phyloP scores from a whole-genome alignment of 176 grass and related monocot species.

The Cymbopogon citratus region DNA sequence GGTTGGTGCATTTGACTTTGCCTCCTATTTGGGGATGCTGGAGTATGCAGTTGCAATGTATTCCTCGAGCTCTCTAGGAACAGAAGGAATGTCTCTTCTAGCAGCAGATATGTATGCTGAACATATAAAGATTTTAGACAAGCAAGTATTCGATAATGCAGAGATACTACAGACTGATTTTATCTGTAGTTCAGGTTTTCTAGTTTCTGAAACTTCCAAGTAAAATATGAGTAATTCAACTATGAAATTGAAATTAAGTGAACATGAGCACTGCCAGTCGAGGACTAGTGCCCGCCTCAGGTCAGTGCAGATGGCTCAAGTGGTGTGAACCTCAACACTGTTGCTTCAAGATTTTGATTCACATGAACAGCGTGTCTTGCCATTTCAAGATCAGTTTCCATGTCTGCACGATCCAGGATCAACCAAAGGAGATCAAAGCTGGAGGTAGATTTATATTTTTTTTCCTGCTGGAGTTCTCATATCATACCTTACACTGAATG shows the following conservation, averaged over 20 bases:
- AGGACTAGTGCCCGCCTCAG: conserved; percentile 44
- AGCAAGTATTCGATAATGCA: background rate
- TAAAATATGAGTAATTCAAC: background rate
- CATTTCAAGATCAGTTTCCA: conserved; percentile 97
- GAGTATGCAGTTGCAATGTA: conserved; percentile 97
- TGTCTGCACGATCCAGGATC: conserved; percentile 67
- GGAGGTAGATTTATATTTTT: conserved; percentile 98
- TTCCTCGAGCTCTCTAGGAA: conserved; percentile 87
- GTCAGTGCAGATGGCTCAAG: conserved; percentile 92
- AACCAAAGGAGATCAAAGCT: conserved; percentile 41
- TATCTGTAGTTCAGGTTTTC: background rate
- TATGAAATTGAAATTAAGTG: background rate
- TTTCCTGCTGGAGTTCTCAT: conserved; percentile 92
- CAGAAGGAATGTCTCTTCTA: conserved; percentile 68
- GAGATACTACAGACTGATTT: background rate
- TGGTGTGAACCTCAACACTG: conserved; percentile 74
- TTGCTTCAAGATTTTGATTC: conserved; percentile 90
- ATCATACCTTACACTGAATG: conserved; percentile 87
- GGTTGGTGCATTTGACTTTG: conserved; percentile 94
- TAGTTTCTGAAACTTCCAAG: background rate
- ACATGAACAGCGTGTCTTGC: conserved; percentile 94
- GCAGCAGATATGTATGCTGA: conserved; percentile 91
- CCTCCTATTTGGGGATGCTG: conserved; percentile 80
- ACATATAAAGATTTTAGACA: conserved; percentile 29
- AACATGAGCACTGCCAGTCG: background rate